Base-by-base conservation (phyloP, 1,139 yeast genomes). In the Hanseniaspora sp. region DNA sequence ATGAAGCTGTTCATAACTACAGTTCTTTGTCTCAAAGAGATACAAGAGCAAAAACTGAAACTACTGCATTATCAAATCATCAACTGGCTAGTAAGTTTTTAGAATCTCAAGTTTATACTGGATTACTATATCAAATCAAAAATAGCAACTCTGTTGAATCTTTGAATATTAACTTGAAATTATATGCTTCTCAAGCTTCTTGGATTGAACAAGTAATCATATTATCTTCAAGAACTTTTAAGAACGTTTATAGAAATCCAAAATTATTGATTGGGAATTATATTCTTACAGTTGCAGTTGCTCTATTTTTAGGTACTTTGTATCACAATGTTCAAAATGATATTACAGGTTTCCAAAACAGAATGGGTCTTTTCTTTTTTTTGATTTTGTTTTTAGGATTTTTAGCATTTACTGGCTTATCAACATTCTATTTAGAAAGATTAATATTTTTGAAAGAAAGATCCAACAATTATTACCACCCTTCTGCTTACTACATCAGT, bases 331-430 rank as follows among this genome's bases (percentile, higher is more conserved):
- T 90, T 29, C 74, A 82, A 46, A 84, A 88, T 64, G 96, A 92
- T 67, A 90, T 92, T 56, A 82, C 95, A 63, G 98, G 98, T 0
- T 92, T 92, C 73, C 98, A 92, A 67, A 92, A 92, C 68, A 77
- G 98, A 62, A 73, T 92, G 59, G 98, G 98, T 0, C 73, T 92
- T 58, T 92, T 92, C 69, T 90, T 92, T 74, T 90, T 90, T 67
- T 71, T 90, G 55, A 73, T 92, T 59, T 87, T 97, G 4, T 77
- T 90, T 63, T 90, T 92, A 71, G 98, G 98, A 0, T 92, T 92
- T 67, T 83, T 95, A 1, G 83, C 97, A 0, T 74, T 92, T 64
- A 92, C 97, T 0, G 95, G 96, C 0, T 73, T 92, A 55, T 90
- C 87, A 63, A 79, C 95, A 1, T 92, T 92, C 67, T 82, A 95